These are phyloP conservation scores for Fistulifera solaris DNA, from an alignment of 108 stramenopile species.

Conservation along the genomic window DNA sequence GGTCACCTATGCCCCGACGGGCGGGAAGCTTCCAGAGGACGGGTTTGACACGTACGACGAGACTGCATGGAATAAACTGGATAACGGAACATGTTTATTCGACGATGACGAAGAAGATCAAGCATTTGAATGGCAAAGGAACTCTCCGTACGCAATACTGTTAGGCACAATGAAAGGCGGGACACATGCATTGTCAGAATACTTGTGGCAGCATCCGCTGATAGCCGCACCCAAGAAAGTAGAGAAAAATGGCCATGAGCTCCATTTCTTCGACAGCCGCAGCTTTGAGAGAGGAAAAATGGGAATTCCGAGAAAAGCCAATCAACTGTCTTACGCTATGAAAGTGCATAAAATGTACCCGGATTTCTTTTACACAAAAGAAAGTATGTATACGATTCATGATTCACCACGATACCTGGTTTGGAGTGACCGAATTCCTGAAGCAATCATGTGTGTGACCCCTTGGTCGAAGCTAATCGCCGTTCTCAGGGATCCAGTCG, in stretches of 20 bases:
- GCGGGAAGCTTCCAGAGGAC: no score
- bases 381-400: conserved; percentile 7
- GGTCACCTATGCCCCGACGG: no score
- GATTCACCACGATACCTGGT: conserved; percentile 16
- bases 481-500: conserved; percentile 19
- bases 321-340: neutral
- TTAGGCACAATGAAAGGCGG: conserved; percentile 21
- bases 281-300: conserved; percentile 2
- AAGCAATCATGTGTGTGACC: conserved; percentile 14
- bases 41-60: no score
- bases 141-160: conserved; percentile 15
- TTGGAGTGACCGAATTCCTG: conserved; percentile 16
- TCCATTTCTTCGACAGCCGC: conserved; percentile 15
- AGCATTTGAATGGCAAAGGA: no score
- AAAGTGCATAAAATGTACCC: neutral
- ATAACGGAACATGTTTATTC: no score
- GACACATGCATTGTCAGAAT: conserved; percentile 13
- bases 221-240: neutral
- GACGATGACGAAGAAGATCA: no score
- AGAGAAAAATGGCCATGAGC: conserved; percentile 4
- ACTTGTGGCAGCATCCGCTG: conserved; percentile 13
- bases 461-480: conserved; percentile 23
- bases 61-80: no score
- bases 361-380: neutral
- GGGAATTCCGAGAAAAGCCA: conserved; percentile 3